phyloP scores from a whole-genome alignment of 23 red algal species.

The Gracilaria vermiculophylla region DNA sequence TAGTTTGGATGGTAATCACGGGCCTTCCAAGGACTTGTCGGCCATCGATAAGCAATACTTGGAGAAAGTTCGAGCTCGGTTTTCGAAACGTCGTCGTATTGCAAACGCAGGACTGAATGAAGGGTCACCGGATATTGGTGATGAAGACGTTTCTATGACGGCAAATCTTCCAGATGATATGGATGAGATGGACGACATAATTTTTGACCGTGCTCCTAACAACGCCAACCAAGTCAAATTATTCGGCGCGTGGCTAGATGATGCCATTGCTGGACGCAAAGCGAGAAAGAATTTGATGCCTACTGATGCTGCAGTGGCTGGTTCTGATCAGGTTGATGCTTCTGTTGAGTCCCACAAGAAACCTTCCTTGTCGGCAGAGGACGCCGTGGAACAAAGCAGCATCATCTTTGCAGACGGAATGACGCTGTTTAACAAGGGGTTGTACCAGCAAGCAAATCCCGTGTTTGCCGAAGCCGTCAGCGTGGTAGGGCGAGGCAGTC shows the following conservation, averaged over 20 bases:
- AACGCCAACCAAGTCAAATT: conserved; percentile 65
- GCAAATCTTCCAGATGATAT: conserved; percentile 55
- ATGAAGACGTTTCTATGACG: conserved; percentile 12
- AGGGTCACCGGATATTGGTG: background rate
- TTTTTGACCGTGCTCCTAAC: conserved; percentile 59
- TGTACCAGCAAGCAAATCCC: conserved; percentile 53
- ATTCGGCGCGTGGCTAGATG: conserved; percentile 87
- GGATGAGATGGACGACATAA: conserved; percentile 74
- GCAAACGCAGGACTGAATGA: background rate
- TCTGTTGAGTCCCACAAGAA: conserved; percentile 14
- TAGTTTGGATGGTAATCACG: background rate
- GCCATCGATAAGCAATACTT: conserved; percentile 36
- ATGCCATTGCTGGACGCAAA: conserved; percentile 68
- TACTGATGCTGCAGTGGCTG: background rate
- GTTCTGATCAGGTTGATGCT: background rate
- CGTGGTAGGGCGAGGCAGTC: conserved; percentile 40
- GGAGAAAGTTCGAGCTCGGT: conserved; percentile 29
- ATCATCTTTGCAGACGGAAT: conserved; percentile 67
- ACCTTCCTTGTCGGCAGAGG: conserved; percentile 13
- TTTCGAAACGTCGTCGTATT: conserved; percentile 10
- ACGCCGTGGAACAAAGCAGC: conserved; percentile 18
- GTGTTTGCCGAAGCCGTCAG: conserved; percentile 46
- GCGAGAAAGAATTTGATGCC: conserved; percentile 30
- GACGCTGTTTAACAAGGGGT: conserved; percentile 55
- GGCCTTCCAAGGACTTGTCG: conserved; percentile 5